Percentiles rank a stretch among this genome's conserved stretches.
Evolutionary conservation across 192 early-diverging fungal species (phyloP).

Genomic region (Thamnidium elegans): DNA sequence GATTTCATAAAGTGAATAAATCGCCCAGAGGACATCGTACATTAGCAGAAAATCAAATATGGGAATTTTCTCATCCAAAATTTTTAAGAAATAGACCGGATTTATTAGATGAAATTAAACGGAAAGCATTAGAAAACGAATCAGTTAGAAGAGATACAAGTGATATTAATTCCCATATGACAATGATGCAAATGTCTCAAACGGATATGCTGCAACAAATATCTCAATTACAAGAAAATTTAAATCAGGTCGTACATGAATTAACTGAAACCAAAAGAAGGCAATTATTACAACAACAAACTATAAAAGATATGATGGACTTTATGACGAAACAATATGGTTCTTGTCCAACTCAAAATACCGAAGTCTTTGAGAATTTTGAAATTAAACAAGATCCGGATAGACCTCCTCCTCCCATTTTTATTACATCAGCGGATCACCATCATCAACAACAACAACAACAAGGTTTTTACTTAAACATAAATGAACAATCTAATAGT

Average conservation of each 20-base stretch:
- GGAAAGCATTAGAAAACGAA: slow-evolving; percentile 87
- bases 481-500: background rate
- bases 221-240: slow-evolving; percentile 70
- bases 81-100: slow-evolving; percentile 73
- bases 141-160: slow-evolving; percentile 68
- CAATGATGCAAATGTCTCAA: slow-evolving; percentile 76
- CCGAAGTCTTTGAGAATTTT: background rate
- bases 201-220: slow-evolving; percentile 72
- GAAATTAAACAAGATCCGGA: slow-evolving; percentile 20
- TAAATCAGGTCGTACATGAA: slow-evolving; percentile 69
- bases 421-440: slow-evolving; percentile 52
- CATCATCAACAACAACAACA: slow-evolving; percentile 11
- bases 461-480: slow-evolving; percentile 24
- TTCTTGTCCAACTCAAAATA: slow-evolving; percentile 2
- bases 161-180: slow-evolving; percentile 72
- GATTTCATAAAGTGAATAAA: slow-evolving; percentile 92
- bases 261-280: slow-evolving; percentile 68
- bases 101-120: slow-evolving; percentile 85
- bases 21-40: slow-evolving; percentile 82
- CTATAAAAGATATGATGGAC: slow-evolving; percentile 65
- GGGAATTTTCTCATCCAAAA: slow-evolving; percentile 86
- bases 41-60: slow-evolving; percentile 84
- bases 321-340: slow-evolving; percentile 49
- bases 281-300: slow-evolving; percentile 61
- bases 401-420: slow-evolving; percentile 43